phyloP scores from a whole-genome alignment of 2,329 filamentous ascomycete species.

The Cytospora schulzeri region DNA sequence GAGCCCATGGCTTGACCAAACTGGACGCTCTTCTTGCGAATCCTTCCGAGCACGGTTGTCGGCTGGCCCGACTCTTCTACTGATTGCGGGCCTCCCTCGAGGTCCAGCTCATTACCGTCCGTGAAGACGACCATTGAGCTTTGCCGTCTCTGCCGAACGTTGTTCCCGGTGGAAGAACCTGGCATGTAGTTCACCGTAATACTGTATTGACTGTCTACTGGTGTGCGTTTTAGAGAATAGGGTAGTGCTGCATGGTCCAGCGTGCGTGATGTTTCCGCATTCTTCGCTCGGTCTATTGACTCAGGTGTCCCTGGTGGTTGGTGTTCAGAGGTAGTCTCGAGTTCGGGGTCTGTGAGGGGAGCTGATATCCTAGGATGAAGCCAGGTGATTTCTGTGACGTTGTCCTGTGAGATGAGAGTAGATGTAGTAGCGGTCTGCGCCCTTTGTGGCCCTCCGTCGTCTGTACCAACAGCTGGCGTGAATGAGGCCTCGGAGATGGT shows the following conservation, averaged over 20 bases:
- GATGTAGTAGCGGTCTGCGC: not conserved
- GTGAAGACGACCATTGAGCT: not conserved
- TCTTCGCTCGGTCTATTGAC: not conserved
- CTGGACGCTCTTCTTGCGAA: slow-evolving; percentile 22
- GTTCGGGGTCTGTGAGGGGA: not conserved
- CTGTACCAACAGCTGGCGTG: not conserved
- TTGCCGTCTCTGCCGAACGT: not conserved
- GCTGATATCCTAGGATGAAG: not conserved
- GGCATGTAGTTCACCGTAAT: not conserved
- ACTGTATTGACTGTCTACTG: not conserved
- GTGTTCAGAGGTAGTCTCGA: not conserved
- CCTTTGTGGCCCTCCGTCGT: not conserved
- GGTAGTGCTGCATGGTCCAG: not conserved
- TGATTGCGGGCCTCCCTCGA: not conserved
- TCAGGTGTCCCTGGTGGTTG: not conserved
- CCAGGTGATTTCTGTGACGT: slow-evolving; percentile 23
- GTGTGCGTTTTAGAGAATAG: not conserved
- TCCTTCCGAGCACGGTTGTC: slow-evolving; percentile 1
- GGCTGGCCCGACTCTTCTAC: not conserved
- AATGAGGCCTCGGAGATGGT: not conserved
- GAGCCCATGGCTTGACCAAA: slow-evolving; percentile 14
- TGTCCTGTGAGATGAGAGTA: slow-evolving; percentile 17
- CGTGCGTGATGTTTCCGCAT: not conserved
- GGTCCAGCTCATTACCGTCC: not conserved
- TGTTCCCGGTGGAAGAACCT: not conserved